A percentile compares a stretch with the other conserved stretches of the same genome.
These are phyloP conservation scores for Microbotryomycetes sp. DNA, from an alignment of 1,284 basidiomycete species.

Conservation along the genomic window DNA sequence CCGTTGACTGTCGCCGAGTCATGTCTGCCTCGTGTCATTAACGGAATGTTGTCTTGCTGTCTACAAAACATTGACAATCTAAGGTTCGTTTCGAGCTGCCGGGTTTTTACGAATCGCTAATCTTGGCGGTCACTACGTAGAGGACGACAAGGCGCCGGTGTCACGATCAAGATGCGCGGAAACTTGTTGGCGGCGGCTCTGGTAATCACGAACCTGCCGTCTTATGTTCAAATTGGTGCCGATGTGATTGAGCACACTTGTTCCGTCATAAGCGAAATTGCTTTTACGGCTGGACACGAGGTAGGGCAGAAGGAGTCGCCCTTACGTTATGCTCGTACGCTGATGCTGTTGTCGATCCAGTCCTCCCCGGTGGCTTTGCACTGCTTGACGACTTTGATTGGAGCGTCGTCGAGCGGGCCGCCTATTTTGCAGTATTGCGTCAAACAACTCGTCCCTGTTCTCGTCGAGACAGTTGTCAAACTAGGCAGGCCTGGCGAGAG, in stretches of 20 bases:
- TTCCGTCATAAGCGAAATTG: slow-evolving; percentile 70
- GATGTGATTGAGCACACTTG: slow-evolving; percentile 76
- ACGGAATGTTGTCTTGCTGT: slow-evolving; percentile 78
- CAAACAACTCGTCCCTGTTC: slow-evolving; percentile 63
- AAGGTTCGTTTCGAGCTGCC: slow-evolving; percentile 53
- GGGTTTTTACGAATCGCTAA: slow-evolving; percentile 11
- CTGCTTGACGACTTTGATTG: slow-evolving; percentile 72
- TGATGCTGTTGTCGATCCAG: slow-evolving; percentile 40
- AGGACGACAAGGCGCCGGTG: slow-evolving; percentile 66
- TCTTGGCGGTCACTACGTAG: no score
- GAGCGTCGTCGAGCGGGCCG: slow-evolving; percentile 55
- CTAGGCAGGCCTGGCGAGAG: slow-evolving; percentile 21
- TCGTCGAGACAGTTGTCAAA: slow-evolving; percentile 69
- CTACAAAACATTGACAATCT: slow-evolving; percentile 83
- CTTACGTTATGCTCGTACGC: not conserved
- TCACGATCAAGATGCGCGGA: slow-evolving; percentile 77
- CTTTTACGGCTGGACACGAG: slow-evolving; percentile 57
- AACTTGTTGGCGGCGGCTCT: slow-evolving; percentile 82
- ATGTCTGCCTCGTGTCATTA: slow-evolving; percentile 50
- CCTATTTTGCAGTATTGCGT: slow-evolving; percentile 63
- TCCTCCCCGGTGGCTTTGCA: slow-evolving; percentile 77
- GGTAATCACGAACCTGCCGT: slow-evolving; percentile 70
- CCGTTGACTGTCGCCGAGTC: slow-evolving; percentile 38
- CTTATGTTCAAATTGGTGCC: slow-evolving; percentile 59
- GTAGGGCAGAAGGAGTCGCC: slow-evolving; percentile 44